Percentiles rank a stretch among this genome's conserved stretches.
These are phyloP conservation scores for Amesomyces nigricolor DNA, from an alignment of 2,329 filamentous ascomycete genomes.

Conservation along the genomic window DNA sequence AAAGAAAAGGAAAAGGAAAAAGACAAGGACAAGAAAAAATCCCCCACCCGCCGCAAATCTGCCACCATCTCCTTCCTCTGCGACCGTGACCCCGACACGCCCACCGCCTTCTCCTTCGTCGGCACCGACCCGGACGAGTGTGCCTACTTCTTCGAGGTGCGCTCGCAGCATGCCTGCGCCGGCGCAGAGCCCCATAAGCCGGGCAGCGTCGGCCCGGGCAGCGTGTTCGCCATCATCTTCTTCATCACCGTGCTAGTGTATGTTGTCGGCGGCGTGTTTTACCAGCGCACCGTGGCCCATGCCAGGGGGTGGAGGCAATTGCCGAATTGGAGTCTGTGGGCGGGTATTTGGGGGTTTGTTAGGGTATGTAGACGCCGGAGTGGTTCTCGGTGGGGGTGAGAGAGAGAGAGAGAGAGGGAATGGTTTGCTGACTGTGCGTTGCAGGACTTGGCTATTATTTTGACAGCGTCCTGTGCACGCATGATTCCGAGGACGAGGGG, in stretches of 20 bases:
- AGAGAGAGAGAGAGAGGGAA: no score
- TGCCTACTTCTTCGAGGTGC: constrained; percentile 91
- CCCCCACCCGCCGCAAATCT: constrained; percentile 56
- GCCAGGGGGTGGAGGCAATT: constrained; percentile 92
- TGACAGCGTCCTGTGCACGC: constrained; percentile 63
- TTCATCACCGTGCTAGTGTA: constrained; percentile 76
- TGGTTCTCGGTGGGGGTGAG: background rate
- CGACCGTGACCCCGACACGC: constrained; percentile 69
- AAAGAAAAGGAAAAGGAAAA: constrained; percentile 26
- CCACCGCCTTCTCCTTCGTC: constrained; percentile 75
- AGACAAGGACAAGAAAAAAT: constrained; percentile 29
- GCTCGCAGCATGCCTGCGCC: constrained; percentile 75
- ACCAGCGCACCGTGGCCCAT: constrained; percentile 90
- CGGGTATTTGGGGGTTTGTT: constrained; percentile 76
- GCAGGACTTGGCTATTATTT: constrained; percentile 61
- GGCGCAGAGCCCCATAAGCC: constrained; percentile 64
- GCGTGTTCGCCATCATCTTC: constrained; percentile 85
- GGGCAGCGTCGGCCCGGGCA: constrained; percentile 62
- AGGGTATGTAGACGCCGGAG: constrained; percentile 48
- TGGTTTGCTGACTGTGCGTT: background rate
- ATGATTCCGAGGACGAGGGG: constrained; percentile 60
- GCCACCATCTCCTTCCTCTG: constrained; percentile 91
- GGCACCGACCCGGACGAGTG: constrained; percentile 80
- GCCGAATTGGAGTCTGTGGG: constrained; percentile 92
- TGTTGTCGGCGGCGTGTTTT: constrained; percentile 85